Base-by-base conservation (phyloP, 2,329 filamentous ascomycete genomes). In the Clarireedia paspali region DNA sequence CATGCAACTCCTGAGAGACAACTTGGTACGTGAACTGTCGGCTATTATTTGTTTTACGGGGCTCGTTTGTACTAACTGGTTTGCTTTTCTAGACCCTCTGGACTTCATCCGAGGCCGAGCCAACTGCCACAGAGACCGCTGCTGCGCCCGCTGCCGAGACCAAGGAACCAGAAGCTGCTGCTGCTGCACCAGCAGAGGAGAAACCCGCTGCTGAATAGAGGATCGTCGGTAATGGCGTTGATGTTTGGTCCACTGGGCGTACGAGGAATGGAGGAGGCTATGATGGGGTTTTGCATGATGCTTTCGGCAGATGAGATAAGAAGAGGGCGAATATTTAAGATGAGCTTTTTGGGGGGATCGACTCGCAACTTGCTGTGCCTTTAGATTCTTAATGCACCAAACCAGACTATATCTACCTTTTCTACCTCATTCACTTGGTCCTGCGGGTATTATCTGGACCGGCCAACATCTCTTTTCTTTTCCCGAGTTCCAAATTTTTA, bases 1-100 rank as follows among this genome's bases (percentile, higher is more conserved):
- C 81, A 97, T 96, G 92, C 92, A 97, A 82, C 83, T 97, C 61
- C 87, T 97, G 74, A 89, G 92, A 73, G 92, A 96, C 81, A 97
- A 96, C 83, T 82, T 97, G 30, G 30, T 34, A 34, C 10, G 30
- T 34, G 30, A 4, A 12, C 10, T 14, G 4, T 34, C 30, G 12
- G 12, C 30, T 34, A 10, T 4, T 34, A 12, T 34, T 34, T 34
- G 12, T 34, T 34, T 34, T 34, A 12, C 3, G 30, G 30, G 9
- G 10, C 12, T 34, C 10, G 30, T 34, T 34, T 34, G 30, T 34
- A 12, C 30, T 34, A 34, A 34, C 30, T 34, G 10, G 30, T 12
- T 34, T 34, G 30, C 30, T 34, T 34, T 20, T 34, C 30, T 34
- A 34, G 62, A 96, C 91, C 65, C 87, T 96, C 75, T 96, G 91